A percentile compares a stretch with the other conserved stretches of the same genome.
phyloP scores from a whole-genome alignment of 2,329 filamentous ascomycete species.

The Pseudogymnoascus sp. region DNA sequence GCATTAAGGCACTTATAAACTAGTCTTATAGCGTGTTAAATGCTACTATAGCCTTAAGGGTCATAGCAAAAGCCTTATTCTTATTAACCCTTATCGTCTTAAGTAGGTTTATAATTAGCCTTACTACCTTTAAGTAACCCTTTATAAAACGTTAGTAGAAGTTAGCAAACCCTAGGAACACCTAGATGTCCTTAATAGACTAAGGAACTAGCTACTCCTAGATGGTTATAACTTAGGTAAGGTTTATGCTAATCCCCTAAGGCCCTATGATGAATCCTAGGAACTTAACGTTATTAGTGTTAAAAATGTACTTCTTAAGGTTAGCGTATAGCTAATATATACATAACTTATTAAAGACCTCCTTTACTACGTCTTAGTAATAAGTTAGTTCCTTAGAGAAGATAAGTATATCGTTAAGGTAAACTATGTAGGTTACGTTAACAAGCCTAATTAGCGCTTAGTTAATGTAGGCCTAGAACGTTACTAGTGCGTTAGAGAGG shows the following conservation, averaged over 20 bases:
- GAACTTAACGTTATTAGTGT: slow-evolving; percentile 13
- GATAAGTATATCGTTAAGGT: slow-evolving; percentile 14
- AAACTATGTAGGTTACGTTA: slow-evolving; percentile 5
- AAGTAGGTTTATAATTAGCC: neutral
- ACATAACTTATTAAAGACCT: neutral
- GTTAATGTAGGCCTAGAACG: slow-evolving; percentile 10
- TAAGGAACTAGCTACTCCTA: slow-evolving; percentile 14
- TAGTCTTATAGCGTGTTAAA: too few relatives aligned
- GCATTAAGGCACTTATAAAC: neutral
- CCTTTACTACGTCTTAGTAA: neutral
- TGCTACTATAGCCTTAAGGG: too few relatives aligned
- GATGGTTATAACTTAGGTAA: slow-evolving; percentile 11
- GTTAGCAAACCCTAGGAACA: slow-evolving; percentile 24
- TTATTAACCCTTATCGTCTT: neutral
- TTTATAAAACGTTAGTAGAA: too few relatives aligned
- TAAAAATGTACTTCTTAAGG: slow-evolving; percentile 14
- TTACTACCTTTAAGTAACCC: slow-evolving; percentile 18
- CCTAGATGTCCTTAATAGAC: slow-evolving; percentile 18
- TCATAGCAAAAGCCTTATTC: too few relatives aligned
- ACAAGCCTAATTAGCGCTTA: neutral
- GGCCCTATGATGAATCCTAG: slow-evolving; percentile 13
- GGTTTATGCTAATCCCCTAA: slow-evolving; percentile 14
- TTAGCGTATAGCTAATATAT: neutral
- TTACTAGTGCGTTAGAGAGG: too few relatives aligned
- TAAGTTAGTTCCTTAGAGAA: neutral